Conservation (phyloP, 495 filamentous ascomycete species). For the Pyrenopolyporus hunteri region DNA sequence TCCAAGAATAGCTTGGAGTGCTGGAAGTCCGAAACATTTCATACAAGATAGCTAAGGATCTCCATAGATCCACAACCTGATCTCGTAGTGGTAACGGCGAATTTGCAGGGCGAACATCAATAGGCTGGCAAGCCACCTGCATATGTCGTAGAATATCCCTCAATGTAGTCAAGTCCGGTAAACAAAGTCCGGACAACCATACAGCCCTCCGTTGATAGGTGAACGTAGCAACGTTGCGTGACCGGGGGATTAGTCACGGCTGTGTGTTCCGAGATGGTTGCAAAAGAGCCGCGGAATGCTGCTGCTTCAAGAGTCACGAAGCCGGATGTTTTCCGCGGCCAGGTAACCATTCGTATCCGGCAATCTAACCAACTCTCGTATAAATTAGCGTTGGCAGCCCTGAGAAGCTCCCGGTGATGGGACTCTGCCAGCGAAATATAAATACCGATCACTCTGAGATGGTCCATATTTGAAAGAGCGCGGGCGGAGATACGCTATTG, state of each 20-base stretch:
- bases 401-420: too few species aligned
- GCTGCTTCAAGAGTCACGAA: too few species aligned
- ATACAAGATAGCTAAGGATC: conserved; percentile 5
- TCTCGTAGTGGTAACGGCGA: conserved; percentile 4
- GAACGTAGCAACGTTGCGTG: background rate
- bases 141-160: conserved; percentile 12
- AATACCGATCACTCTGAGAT: too few species aligned
- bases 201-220: background rate
- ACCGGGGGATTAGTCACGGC: background rate
- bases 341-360: too few species aligned
- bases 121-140: conserved; percentile 15
- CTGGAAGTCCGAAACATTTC: conserved; percentile 24
- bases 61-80: background rate
- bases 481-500: too few species aligned
- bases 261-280: background rate
- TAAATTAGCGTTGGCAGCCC: too few species aligned
- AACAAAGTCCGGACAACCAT: conserved; percentile 20
- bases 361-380: too few species aligned
- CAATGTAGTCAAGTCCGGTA: conserved; percentile 12
- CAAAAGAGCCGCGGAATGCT: too few species aligned
- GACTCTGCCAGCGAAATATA: too few species aligned
- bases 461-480: too few species aligned
- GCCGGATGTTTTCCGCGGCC: too few species aligned
- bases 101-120: conserved; percentile 2
- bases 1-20: conserved; percentile 7